phyloP scores from a whole-genome alignment of 768 basidiomycete genomes.

The Mycena olivaceomarginata region DNA sequence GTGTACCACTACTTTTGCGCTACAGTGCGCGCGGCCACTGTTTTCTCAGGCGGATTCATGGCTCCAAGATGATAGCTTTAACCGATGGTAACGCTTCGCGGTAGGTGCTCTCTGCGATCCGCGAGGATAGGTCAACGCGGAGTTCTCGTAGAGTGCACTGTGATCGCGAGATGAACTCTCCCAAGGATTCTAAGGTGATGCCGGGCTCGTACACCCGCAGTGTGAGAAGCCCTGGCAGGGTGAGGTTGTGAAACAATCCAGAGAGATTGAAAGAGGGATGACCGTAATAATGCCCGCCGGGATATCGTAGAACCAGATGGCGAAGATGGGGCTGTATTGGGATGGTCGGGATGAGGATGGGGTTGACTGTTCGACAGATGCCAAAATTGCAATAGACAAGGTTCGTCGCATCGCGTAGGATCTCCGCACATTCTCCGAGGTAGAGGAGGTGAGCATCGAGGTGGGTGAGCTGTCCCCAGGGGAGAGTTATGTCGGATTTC shows the following conservation, averaged over 20 bases:
- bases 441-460: not conserved
- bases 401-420: not conserved
- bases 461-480: slow-evolving; percentile 3
- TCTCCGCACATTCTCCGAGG: not conserved
- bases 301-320: not conserved
- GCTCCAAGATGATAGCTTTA: not conserved
- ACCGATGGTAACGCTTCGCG: not conserved
- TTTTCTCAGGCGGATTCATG: too few species aligned
- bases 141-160: not conserved
- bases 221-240: not conserved
- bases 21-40: too few species aligned
- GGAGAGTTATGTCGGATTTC: not conserved
- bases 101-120: not conserved
- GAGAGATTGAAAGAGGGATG: not conserved
- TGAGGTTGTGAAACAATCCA: not conserved
- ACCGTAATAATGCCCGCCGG: too few species aligned
- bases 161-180: not conserved
- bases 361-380: not conserved
- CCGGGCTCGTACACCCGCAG: not conserved
- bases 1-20: too few species aligned
- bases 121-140: not conserved
- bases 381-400: not conserved
- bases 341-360: not conserved
- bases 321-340: not conserved
- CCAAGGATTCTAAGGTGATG: not conserved